Evolutionary conservation across 257 asterid genomes (phyloP).

Genomic region (Solanum sejunctum): DNA sequence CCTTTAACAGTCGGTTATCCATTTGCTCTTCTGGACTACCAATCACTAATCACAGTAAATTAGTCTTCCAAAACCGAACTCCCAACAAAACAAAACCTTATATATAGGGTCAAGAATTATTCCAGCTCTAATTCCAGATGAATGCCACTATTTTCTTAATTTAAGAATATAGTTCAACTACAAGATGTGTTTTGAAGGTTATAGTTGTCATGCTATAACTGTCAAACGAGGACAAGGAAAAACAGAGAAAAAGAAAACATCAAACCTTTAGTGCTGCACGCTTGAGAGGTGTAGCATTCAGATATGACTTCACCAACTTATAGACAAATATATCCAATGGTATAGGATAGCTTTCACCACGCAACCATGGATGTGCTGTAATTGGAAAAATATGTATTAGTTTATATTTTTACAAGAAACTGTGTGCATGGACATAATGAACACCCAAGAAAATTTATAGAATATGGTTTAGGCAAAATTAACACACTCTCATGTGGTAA

Average conservation of each 20-base stretch:
- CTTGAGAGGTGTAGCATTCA: constrained; percentile 85
- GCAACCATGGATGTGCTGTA: constrained; percentile 95
- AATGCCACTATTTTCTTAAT: background rate
- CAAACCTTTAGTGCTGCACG: constrained; percentile 92
- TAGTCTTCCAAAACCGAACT: background rate
- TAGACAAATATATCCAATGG: constrained; percentile 83
- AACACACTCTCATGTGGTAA: background rate
- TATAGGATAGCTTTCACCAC: constrained; percentile 72
- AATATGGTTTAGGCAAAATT: background rate
- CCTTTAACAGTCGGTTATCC: background rate
- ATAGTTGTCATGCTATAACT: background rate
- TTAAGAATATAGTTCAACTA: background rate
- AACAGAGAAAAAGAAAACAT: background rate
- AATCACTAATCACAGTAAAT: background rate
- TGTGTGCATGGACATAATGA: background rate
- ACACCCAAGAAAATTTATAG: background rate
- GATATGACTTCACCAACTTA: constrained; percentile 70
- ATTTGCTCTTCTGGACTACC: background rate
- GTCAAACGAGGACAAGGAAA: background rate
- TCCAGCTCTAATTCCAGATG: background rate
- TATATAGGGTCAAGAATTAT: background rate
- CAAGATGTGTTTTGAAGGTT: background rate
- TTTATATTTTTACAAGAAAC: background rate
- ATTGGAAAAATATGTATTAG: constrained; percentile 4
- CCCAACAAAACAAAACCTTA: background rate